Evolutionary conservation across 106 monocot genomes (phyloP), one percentile per base, ranked within the genome.

Genomic region (Alisma plantagoaquatica): DNA sequence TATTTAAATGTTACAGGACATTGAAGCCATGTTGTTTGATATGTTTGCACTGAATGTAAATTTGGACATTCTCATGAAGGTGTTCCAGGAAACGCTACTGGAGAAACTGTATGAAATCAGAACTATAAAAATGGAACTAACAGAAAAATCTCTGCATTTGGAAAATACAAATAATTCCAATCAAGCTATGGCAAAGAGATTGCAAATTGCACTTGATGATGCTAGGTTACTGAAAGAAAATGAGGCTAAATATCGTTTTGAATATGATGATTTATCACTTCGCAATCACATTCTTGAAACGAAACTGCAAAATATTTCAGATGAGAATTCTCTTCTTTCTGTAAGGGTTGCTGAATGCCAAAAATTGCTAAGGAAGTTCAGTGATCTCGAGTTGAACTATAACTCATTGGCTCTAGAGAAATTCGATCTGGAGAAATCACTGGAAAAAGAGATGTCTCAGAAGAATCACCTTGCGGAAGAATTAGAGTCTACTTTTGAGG

Each of bases 61-160:
- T 52, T 54, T 59, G 61, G 69, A 86, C 51, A 43, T 91, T 60
- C 82, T 74, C 57, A 70, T 64, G 12, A 53, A 79, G 27, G 54
- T 91, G 38, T 50, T 99, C 30, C 71, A 76, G 42, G 86, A 82
- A 69, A 74, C 66, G 50, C 43, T 90, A 21, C 46, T 43, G 67
- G 58, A 66, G 53, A 64, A 69, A 32, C 33, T 66, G 49, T 48
- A 54, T 60, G 64, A 46, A 22, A 52, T 68, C 59, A 60, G 48
- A 43, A 10, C 41, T 28, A 70, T 72, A 71, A 79, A 77, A 60
- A 45, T 47, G 5, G 61, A 69, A 44, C 56, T 74, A 23, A 46
- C 33, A 29, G 62, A 77, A 41, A 63, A 86, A 58, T 65, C 65
- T 53, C 58, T 43, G 31, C 60, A 96, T 61, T 43, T 84, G 23